Evolutionary conservation across 2,329 filamentous ascomycete species (phyloP), one percentile per base, ranked within the genome.

Genomic region (Pseudonectria buxi): DNA sequence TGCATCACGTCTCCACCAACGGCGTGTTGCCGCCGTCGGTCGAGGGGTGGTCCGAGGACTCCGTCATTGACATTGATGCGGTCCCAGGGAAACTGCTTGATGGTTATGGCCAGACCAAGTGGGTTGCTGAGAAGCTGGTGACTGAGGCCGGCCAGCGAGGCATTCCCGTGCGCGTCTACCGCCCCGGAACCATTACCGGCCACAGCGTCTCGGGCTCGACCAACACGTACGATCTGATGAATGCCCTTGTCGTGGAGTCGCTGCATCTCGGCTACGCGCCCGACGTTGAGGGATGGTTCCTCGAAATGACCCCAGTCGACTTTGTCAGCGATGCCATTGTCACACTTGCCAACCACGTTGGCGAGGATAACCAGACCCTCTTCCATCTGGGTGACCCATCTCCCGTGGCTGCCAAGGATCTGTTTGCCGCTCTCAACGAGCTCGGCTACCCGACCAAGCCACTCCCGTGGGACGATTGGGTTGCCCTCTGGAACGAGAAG

Each of bases 251-350:
- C 16, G 81, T 88, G 2, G 85, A 89, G 55, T 88, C 84, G 0
- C 69, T 89, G 26, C 78, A 83, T 34, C 68, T 89, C 4, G 83
- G 83, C 6, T 74, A 75, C 46, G 75, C 75, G 2, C 84, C 85
- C 0, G 71, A 84, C 35, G 78, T 88, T 4, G 71, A 81, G 32
- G 78, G 78, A 28, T 90, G 85, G 85, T 76, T 80, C 32, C 75
- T 83, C 2, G 85, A 90, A 62, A 89, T 89, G 84, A 88, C 85
- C 0, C 84, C 85, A 0, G 85, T 87, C 11, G 84, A 90, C 58
- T 88, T 86, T 50, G 83, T 88, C 39, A 84, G 79, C 61, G 78
- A 78, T 44, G 78, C 83, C 4, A 85, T 90, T 45, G 65, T 84
- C 15, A 76, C 82, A 13, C 71, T 89, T 14, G 72, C 80, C 27